Evolutionary conservation across 768 basidiomycete genomes (phyloP).

Genomic region (Mrakia blollopis): DNA sequence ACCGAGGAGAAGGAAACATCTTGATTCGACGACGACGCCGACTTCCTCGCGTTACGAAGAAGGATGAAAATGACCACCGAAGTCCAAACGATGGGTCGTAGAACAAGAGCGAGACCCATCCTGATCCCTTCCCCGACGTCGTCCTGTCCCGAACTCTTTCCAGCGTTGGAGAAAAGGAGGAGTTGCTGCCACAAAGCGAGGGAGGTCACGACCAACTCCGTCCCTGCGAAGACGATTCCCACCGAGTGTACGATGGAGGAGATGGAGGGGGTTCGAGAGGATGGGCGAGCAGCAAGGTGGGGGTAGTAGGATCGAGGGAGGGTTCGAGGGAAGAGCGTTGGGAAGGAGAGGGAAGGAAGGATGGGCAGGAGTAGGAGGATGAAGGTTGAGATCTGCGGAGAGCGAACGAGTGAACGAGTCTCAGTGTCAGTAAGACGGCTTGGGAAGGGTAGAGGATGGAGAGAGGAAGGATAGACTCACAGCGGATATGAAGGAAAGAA

Average conservation of each 20-base stretch:
- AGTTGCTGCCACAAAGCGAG: constrained; percentile 44
- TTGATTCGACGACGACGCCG: not conserved
- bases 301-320: constrained; percentile 26
- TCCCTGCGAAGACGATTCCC: constrained; percentile 2
- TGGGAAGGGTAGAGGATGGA: not conserved
- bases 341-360: constrained; percentile 10
- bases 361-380: constrained; percentile 15
- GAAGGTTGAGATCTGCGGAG: constrained; percentile 17
- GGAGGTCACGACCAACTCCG: constrained; percentile 42
- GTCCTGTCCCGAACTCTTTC: not conserved
- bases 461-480: not conserved
- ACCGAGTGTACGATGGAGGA: not conserved
- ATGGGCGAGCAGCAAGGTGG: constrained; percentile 8
- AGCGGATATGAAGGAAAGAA: constrained; percentile 14
- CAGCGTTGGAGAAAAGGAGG: constrained; percentile 4
- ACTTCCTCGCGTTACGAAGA: not conserved
- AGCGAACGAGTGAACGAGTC: not conserved
- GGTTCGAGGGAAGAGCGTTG: not conserved
- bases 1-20: constrained; percentile 6
- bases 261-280: not conserved
- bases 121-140: constrained; percentile 19
- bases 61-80: constrained; percentile 6
- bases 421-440: not conserved
- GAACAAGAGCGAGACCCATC: constrained; percentile 16
- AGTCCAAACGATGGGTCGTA: constrained; percentile 7